phyloP scores from a whole-genome alignment of 371 early-diverging fungal species.

The Amoeboaphelidium protococcarum region DNA sequence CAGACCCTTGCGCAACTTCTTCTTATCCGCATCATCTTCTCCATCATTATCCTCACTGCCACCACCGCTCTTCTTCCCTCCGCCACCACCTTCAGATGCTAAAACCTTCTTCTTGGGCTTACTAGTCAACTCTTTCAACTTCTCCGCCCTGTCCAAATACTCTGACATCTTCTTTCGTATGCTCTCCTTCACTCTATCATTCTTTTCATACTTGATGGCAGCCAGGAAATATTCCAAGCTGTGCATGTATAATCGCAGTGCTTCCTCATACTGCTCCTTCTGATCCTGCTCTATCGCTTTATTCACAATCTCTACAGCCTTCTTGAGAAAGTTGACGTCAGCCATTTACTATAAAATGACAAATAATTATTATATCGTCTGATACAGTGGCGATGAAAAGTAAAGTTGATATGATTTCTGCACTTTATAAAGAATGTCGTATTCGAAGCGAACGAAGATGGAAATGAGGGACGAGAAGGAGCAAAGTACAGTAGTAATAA shows the following conservation, averaged over 20 bases:
- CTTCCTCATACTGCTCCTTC: slow-evolving; percentile 67
- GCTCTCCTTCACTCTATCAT: slow-evolving; percentile 54
- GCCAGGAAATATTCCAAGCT: slow-evolving; percentile 75
- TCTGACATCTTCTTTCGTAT: slow-evolving; percentile 68
- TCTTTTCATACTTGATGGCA: slow-evolving; percentile 87
- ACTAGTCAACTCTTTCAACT: slow-evolving; percentile 53
- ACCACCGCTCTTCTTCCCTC: slow-evolving; percentile 4
- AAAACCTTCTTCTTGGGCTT: slow-evolving; percentile 34
- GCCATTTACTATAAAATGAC: no score
- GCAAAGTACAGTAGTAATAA: no score
- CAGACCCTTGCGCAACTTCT: slow-evolving; percentile 5
- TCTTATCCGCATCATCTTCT: slow-evolving; percentile 26
- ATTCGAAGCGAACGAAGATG: no score
- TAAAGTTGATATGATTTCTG: no score
- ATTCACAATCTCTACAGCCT: slow-evolving; percentile 62
- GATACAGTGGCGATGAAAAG: no score
- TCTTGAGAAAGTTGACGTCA: slow-evolving; percentile 14
- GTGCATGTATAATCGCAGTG: slow-evolving; percentile 57
- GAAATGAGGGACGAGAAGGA: no score
- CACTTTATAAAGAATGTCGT: no score
- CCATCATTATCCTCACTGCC: slow-evolving; percentile 13
- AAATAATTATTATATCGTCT: no score
- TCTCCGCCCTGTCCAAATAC: slow-evolving; percentile 78
- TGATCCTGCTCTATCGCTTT: slow-evolving; percentile 78
- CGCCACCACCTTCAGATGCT: slow-evolving; percentile 8